Base-by-base conservation (phyloP, 139 green algal species). In the Chlorella sp. region DNA sequence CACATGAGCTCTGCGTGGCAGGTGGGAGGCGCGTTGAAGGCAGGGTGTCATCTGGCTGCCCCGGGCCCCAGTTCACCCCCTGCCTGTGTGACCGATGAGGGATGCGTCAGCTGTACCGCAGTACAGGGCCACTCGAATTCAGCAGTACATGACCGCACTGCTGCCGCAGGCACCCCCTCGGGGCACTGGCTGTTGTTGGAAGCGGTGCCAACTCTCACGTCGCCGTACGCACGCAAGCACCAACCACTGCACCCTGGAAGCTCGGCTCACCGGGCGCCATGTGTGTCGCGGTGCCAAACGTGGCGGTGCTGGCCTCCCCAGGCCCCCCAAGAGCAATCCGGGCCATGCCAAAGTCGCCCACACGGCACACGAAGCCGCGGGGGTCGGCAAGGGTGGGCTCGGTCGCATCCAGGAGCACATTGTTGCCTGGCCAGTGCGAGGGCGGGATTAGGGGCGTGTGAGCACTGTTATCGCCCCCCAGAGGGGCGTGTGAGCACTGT, bases 321-420 rank as follows among this genome's bases (percentile, higher is more conserved):
- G 12, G 86, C 91, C 64, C 64, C 80, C 79, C 77, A 9, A 95
- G n/a, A n/a, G n/a, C n/a, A n/a, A n/a, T 89, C 2, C 93, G 85
- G 12, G 88, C 92, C 16, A 97, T 61, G 1, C 95, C 96, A 93
- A 96, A 97, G 86, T 97, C 96, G n/a, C 93, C 93, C 21, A 97
- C 93, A 90, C 96, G 95, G 71, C 89, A 92, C 0, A 78, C 69
- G 42, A 94, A 97, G 66, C 66, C 66, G 32, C 94, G 80, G 5
- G 66, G n/a, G 78, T 94, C 89, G 42, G 86, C 81, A 39, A 18
- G 15, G 18, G 60, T 68, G 60, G 60, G 60, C 60, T 83, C 71
- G 53, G 28, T 61, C 53, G 79, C 64, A 61, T 48, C 84, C 21
- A 88, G 61, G 34, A 93, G 91, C 66, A 94, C 86, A 68, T 94